Conservation (phyloP, 805 yeast genomes). For the Naumovozyma castellii region DNA sequence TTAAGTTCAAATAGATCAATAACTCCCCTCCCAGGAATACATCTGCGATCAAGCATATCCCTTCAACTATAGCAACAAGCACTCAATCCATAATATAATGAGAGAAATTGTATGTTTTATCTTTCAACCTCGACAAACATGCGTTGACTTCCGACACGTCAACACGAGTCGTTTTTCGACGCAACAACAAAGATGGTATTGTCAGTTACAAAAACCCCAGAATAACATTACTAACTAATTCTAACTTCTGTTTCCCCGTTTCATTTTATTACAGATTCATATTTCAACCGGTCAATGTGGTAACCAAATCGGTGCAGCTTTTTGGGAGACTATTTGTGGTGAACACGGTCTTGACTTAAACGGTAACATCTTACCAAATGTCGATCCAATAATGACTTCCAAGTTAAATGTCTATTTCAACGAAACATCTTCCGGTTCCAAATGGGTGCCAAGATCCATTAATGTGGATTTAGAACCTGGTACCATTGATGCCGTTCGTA, state of each 20-base stretch:
- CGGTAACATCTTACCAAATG: constrained; percentile 37
- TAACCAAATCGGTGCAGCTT: constrained; percentile 94
- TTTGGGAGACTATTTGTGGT: constrained; percentile 87
- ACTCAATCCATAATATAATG: background rate
- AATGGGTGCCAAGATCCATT: constrained; percentile 90
- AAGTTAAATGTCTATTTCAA: constrained; percentile 78
- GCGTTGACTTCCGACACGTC: too few relatives aligned
- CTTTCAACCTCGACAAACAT: too few relatives aligned
- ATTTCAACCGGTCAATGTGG: constrained; percentile 98
- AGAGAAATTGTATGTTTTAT: background rate
- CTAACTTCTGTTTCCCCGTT: background rate
- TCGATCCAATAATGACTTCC: background rate
- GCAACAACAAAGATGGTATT: too few relatives aligned
- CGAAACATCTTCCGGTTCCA: constrained; percentile 68
- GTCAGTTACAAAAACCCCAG: too few relatives aligned
- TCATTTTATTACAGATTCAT: constrained; percentile 61
- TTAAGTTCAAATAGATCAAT: background rate
- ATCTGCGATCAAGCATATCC: background rate
- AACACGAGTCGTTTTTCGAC: too few relatives aligned
- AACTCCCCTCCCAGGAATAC: background rate
- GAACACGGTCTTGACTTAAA: constrained; percentile 74
- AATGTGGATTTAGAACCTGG: constrained; percentile 92
- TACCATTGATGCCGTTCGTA: constrained; percentile 75
- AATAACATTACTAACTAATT: background rate
- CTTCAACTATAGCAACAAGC: background rate